A percentile compares a stretch with the other conserved stretches of the same genome.
These are phyloP conservation scores for Fusarium beomiforme DNA, from an alignment of 2,329 filamentous ascomycete species.

Conservation along the genomic window DNA sequence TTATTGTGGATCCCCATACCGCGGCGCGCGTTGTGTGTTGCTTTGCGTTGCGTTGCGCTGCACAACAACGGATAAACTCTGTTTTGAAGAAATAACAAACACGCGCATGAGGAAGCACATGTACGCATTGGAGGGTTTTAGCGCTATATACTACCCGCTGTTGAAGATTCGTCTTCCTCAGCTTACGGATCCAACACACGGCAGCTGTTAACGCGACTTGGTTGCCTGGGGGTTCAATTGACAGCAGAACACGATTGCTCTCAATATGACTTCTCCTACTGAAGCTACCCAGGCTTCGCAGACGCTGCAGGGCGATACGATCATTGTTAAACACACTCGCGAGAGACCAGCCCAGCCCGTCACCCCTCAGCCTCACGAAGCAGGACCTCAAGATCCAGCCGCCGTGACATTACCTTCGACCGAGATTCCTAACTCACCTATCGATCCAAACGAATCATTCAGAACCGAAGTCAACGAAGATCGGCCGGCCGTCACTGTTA, in stretches of 20 bases:
- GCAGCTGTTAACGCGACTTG: slow-evolving; percentile 27
- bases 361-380: slow-evolving; percentile 48
- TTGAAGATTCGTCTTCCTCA: neutral
- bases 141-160: neutral
- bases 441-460: slow-evolving; percentile 60
- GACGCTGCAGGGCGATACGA: slow-evolving; percentile 44
- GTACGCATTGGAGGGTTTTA: slow-evolving; percentile 2
- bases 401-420: slow-evolving; percentile 67
- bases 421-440: slow-evolving; percentile 64
- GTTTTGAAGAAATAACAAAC: slow-evolving; percentile 29
- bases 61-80: slow-evolving; percentile 30
- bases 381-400: slow-evolving; percentile 51
- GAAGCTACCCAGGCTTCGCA: slow-evolving; percentile 44
- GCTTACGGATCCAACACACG: neutral
- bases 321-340: slow-evolving; percentile 45
- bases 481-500: slow-evolving; percentile 55
- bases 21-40: slow-evolving; percentile 35
- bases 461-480: slow-evolving; percentile 62
- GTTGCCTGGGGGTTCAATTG: neutral
- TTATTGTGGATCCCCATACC: slow-evolving; percentile 21
- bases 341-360: slow-evolving; percentile 47
- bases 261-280: slow-evolving; percentile 50
- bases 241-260: slow-evolving; percentile 1
- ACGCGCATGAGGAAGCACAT: slow-evolving; percentile 18
- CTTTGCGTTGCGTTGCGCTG: slow-evolving; percentile 28